Conservation (phyloP, 163 green algal species). For the Scenedesmus sp. region DNA sequence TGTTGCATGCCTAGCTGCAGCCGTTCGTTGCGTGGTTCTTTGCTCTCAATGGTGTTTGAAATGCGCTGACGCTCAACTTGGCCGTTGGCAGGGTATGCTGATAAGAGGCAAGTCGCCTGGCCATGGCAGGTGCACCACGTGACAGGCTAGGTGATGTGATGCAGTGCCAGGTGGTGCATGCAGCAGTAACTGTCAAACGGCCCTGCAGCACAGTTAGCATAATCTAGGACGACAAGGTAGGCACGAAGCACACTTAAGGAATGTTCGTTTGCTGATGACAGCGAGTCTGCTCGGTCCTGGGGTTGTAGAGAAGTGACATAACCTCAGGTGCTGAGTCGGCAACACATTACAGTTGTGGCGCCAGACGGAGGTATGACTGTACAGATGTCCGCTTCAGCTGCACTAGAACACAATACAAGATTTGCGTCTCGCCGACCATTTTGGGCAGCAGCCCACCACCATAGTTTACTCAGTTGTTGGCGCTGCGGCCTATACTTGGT, state of each 20-base stretch:
- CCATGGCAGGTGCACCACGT: no score
- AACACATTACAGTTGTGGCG: background rate
- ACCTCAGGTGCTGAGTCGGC: conserved; percentile 12
- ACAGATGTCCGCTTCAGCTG: background rate
- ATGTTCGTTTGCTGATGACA: background rate
- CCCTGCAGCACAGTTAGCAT: background rate
- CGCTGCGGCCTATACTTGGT: background rate
- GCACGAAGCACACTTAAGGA: background rate
- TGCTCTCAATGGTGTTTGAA: no score
- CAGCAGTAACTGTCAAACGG: background rate
- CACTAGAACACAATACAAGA: background rate
- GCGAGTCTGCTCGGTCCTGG: background rate
- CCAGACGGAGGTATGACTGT: background rate
- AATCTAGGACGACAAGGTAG: background rate
- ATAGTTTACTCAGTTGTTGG: background rate
- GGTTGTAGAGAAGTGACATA: background rate
- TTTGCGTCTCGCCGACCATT: background rate
- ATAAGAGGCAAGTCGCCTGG: background rate
- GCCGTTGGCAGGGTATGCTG: no score
- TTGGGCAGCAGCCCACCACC: conserved; percentile 13
- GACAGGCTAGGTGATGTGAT: background rate
- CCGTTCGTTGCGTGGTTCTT: no score
- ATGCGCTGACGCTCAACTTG: no score
- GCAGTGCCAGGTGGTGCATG: background rate
- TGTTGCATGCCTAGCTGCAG: no score